These are phyloP conservation scores for Suhomyces bokatorum DNA, from an alignment of 1,139 yeast genomes.

Conservation along the genomic window DNA sequence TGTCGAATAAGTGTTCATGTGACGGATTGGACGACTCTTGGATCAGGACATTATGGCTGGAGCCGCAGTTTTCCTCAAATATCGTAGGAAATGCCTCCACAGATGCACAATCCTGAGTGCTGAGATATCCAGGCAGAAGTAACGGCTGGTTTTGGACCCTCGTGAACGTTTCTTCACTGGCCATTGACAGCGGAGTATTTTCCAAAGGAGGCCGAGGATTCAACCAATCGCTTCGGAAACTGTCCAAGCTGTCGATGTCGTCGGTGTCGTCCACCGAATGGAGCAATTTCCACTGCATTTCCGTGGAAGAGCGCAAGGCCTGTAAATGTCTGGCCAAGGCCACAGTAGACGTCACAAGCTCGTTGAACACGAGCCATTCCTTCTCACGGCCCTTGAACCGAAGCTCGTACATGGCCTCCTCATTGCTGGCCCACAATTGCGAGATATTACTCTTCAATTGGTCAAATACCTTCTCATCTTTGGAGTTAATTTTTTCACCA, in stretches of 20 bases:
- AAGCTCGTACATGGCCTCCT: constrained; percentile 66
- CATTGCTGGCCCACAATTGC: constrained; percentile 44
- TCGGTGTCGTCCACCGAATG: constrained; percentile 18
- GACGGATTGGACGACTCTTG: not conserved
- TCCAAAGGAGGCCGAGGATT: not conserved
- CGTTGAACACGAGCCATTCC: constrained; percentile 48
- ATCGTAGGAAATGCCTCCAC: not conserved
- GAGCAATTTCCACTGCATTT: constrained; percentile 61
- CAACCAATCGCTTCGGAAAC: constrained; percentile 19
- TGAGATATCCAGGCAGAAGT: not conserved
- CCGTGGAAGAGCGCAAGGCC: constrained; percentile 67
- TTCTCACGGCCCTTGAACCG: constrained; percentile 52
- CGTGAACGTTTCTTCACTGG: not conserved
- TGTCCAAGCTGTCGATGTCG: constrained; percentile 18
- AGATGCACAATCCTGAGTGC: not conserved
- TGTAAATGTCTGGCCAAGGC: constrained; percentile 60
- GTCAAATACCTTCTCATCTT: constrained; percentile 38
- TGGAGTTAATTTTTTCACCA: constrained; percentile 46
- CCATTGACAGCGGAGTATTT: not conserved
- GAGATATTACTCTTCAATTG: constrained; percentile 43
- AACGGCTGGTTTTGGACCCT: not conserved
- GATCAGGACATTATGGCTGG: not conserved
- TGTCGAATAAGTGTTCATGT: constrained; percentile 51
- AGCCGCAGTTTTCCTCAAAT: not conserved
- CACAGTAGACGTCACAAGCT: constrained; percentile 53